Percentiles rank a stretch among this genome's conserved stretches.
phyloP scores from a whole-genome alignment of 2,329 filamentous ascomycete genomes.

The Lasiodiplodia sp. region DNA sequence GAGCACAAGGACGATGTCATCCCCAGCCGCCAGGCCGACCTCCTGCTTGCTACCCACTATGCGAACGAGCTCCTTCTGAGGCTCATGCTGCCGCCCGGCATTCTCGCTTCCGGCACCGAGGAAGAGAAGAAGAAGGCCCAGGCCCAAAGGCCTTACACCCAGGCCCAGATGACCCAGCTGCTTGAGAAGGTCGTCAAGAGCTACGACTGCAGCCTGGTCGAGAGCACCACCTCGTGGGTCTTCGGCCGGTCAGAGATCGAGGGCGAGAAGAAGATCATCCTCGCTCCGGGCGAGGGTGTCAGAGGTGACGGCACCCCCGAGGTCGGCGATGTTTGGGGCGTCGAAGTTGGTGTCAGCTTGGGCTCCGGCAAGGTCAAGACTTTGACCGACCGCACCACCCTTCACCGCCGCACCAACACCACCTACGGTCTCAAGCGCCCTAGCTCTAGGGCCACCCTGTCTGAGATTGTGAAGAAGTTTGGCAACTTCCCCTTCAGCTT shows the following conservation, averaged over 20 bases:
- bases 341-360: slow-evolving; percentile 91
- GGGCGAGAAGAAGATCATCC: slow-evolving; percentile 96
- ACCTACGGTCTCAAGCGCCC: slow-evolving; percentile 94
- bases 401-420: slow-evolving; percentile 90
- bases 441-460: slow-evolving; percentile 85
- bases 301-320: slow-evolving; percentile 92
- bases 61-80: slow-evolving; percentile 94
- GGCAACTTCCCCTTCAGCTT: slow-evolving; percentile 97
- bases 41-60: slow-evolving; percentile 90
- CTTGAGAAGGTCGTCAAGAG: slow-evolving; percentile 90
- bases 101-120: slow-evolving; percentile 81
- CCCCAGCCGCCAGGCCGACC: slow-evolving; percentile 81
- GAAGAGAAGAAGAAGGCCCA: slow-evolving; percentile 93
- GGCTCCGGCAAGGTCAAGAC: slow-evolving; percentile 95
- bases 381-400: slow-evolving; percentile 83
- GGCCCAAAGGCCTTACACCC: slow-evolving; percentile 80
- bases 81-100: slow-evolving; percentile 88
- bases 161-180: slow-evolving; percentile 84
- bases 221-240: slow-evolving; percentile 97
- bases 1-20: slow-evolving; percentile 70
- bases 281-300: slow-evolving; percentile 83
- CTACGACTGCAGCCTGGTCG: slow-evolving; percentile 91
- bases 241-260: slow-evolving; percentile 99
- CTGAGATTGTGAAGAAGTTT: slow-evolving; percentile 96
- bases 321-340: slow-evolving; percentile 94